Evolutionary conservation across 2,329 filamentous ascomycete species (phyloP).

Genomic region (Aspergillus vadensis): DNA sequence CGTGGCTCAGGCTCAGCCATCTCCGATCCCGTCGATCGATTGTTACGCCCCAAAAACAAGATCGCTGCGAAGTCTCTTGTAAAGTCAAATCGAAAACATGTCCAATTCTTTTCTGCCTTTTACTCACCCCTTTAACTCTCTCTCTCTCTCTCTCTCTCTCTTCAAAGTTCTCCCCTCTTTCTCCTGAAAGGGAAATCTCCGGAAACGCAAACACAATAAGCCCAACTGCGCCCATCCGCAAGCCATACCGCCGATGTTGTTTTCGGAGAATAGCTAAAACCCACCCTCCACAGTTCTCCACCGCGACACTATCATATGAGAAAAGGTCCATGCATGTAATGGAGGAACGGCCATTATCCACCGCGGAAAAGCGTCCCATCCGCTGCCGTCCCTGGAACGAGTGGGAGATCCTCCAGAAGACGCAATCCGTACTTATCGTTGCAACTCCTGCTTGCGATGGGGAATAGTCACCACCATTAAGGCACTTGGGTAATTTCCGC

Average conservation of each 20-base stretch:
- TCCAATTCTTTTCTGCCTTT: too few species aligned
- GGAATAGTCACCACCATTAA: neutral
- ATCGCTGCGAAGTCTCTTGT: too few species aligned
- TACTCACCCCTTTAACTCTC: too few species aligned
- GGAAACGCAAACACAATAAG: neutral
- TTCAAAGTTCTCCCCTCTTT: neutral
- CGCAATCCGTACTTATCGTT: neutral
- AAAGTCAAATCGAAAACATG: too few species aligned
- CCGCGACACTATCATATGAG: neutral
- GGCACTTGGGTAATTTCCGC: neutral
- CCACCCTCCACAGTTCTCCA: neutral
- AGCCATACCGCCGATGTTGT: neutral
- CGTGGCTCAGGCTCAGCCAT: too few species aligned
- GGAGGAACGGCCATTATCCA: neutral
- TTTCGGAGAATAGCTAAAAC: slow-evolving; percentile 1
- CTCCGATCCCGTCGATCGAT: too few species aligned
- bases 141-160: too few species aligned
- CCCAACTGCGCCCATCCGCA: neutral
- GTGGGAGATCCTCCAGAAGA: neutral
- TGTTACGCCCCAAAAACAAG: too few species aligned
- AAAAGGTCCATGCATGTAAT: neutral
- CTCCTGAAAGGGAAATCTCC: neutral
- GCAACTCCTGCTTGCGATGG: neutral
- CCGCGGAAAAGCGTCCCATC: slow-evolving; percentile 1
- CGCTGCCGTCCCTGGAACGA: neutral